Evolutionary conservation across 352 stramenopile genomes (phyloP).

Genomic region (Globisporangium okanoganense): DNA sequence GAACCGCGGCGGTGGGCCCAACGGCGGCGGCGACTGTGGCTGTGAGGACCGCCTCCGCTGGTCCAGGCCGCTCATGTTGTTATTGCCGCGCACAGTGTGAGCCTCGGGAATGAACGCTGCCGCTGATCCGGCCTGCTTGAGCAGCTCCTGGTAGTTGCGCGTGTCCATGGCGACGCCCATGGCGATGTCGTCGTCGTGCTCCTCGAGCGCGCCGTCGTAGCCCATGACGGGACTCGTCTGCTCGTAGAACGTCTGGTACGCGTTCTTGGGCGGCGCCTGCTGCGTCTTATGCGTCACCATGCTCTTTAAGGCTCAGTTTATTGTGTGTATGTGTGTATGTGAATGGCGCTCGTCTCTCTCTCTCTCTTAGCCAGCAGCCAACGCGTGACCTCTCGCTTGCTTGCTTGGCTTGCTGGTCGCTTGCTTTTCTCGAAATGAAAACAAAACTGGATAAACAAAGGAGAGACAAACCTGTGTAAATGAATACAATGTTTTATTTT

Average conservation of each 20-base stretch:
- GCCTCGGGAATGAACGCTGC: constrained; percentile 2
- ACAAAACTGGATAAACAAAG: background rate
- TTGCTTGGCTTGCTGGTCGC: background rate
- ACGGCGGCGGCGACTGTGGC: too few relatives aligned
- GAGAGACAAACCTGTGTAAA: background rate
- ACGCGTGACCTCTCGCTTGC: background rate
- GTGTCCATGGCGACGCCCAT: constrained; percentile 59
- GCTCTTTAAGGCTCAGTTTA: too few relatives aligned
- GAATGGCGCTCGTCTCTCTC: background rate
- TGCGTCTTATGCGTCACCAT: constrained; percentile 5
- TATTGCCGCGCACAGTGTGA: constrained; percentile 11
- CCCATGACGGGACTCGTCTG: constrained; percentile 11
- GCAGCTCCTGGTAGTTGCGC: constrained; percentile 55
- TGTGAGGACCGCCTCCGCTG: constrained; percentile 3
- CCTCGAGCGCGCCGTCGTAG: background rate
- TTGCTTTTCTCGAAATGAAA: constrained; percentile 3
- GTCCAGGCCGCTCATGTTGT: constrained; percentile 1
- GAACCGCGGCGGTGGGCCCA: constrained; percentile 5
- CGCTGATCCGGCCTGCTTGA: constrained; percentile 26
- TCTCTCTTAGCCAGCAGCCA: background rate
- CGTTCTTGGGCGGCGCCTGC: constrained; percentile 17
- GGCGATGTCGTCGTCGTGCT: constrained; percentile 2
- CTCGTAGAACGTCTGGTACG: constrained; percentile 14
- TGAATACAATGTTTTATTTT: background rate
- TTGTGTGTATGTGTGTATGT: background rate